Percentiles rank a stretch among this genome's conserved stretches.
These are phyloP conservation scores for Jimgerdemannia flammicorona DNA, from an alignment of 192 early-diverging fungal species.

Conservation along the genomic window DNA sequence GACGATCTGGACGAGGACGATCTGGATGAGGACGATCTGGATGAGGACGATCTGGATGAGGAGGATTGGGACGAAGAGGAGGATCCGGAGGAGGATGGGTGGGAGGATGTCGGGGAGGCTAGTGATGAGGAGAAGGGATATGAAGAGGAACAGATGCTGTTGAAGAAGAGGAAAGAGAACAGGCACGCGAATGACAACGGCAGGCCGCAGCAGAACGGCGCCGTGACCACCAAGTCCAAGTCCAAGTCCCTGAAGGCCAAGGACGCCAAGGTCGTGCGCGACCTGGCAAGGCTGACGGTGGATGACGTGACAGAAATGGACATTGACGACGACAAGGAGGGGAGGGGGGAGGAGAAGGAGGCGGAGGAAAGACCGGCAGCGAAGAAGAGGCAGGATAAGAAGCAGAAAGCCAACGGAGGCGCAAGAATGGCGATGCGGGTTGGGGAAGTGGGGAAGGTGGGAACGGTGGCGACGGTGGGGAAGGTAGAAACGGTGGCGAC, in stretches of 20 bases:
- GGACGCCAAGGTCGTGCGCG: neutral
- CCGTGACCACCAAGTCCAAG: neutral
- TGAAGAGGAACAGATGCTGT: slow-evolving; percentile 5
- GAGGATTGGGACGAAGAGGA: slow-evolving; percentile 21
- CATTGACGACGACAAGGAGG: neutral
- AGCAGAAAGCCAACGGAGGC: neutral
- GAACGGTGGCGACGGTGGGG: too few species aligned
- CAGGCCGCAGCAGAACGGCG: neutral
- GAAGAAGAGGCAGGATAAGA: neutral
- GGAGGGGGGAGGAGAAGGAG: neutral
- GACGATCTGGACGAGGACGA: too few species aligned
- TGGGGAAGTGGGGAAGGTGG: too few species aligned
- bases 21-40: neutral
- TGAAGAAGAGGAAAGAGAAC: slow-evolving; percentile 7
- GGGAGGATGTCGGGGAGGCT: slow-evolving; percentile 9
- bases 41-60: slow-evolving; percentile 16
- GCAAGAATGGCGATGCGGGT: too few species aligned
- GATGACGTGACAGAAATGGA: neutral
- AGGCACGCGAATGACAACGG: neutral
- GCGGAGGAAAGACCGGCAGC: neutral
- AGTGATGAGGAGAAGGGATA: neutral
- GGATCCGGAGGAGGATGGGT: slow-evolving; percentile 18
- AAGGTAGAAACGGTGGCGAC: too few species aligned
- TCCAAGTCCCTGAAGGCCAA: neutral
- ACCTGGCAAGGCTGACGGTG: neutral